Conservation (phyloP, 768 basidiomycete genomes). For the Mycena albidolilacea region DNA sequence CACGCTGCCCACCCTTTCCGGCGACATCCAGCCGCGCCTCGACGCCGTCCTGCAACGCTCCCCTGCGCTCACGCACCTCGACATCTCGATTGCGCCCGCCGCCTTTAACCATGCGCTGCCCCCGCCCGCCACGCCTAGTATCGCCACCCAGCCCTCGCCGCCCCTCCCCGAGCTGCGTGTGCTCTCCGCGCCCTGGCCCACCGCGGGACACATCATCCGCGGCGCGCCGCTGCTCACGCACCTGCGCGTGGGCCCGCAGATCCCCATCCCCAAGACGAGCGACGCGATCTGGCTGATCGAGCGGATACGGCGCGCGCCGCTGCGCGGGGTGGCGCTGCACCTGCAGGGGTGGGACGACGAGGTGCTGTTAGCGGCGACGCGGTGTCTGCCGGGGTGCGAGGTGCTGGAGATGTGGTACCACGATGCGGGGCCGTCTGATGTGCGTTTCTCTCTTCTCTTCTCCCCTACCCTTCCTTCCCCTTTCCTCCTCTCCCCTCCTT, state of each 20-base stretch:
- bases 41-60: slow-evolving; percentile 21
- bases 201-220: slow-evolving; percentile 6
- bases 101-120: neutral
- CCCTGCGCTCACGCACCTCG: slow-evolving; percentile 12
- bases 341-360: slow-evolving; percentile 33
- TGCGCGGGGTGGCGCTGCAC: slow-evolving; percentile 10
- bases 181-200: slow-evolving; percentile 32
- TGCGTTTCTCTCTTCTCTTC: neutral
- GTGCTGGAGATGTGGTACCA: slow-evolving; percentile 28
- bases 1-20: neutral
- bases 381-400: slow-evolving; percentile 24
- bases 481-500: no score
- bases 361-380: slow-evolving; percentile 31
- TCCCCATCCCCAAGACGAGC: slow-evolving; percentile 2
- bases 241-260: slow-evolving; percentile 9
- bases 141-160: slow-evolving; percentile 1
- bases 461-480: neutral
- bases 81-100: slow-evolving; percentile 1
- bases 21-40: slow-evolving; percentile 34
- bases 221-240: slow-evolving; percentile 18
- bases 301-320: neutral
- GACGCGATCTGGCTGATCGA: slow-evolving; percentile 30
- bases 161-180: slow-evolving; percentile 18
- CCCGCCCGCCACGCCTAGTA: neutral
- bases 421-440: slow-evolving; percentile 22